Conservation (phyloP, 805 yeast genomes). For the Candida alai region DNA sequence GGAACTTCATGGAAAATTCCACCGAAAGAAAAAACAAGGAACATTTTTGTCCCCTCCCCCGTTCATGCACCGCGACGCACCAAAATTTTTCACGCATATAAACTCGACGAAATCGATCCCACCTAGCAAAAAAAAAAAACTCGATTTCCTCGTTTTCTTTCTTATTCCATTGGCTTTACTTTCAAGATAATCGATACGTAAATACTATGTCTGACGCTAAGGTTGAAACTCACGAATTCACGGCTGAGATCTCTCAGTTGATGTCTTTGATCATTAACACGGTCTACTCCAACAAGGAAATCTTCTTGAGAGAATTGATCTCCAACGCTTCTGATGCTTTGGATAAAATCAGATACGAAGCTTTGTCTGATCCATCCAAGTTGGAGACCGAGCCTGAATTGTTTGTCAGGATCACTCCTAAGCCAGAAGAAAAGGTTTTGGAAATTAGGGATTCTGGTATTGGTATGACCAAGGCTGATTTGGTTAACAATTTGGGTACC, state of each 20-base stretch:
- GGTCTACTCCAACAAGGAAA: slow-evolving; percentile 98
- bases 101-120: too few relatives aligned
- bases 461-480: slow-evolving; percentile 99
- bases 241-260: slow-evolving; percentile 99
- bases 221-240: slow-evolving; percentile 90
- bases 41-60: too few relatives aligned
- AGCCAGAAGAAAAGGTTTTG: slow-evolving; percentile 87
- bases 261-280: slow-evolving; percentile 99
- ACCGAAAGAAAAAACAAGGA: slow-evolving; percentile 1
- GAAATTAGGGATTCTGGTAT: slow-evolving; percentile 99
- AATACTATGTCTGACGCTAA: slow-evolving; percentile 46
- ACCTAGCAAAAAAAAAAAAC: too few relatives aligned
- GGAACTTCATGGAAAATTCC: slow-evolving; percentile 33
- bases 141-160: slow-evolving; percentile 6
- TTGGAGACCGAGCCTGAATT: slow-evolving; percentile 94
- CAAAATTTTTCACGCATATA: too few relatives aligned
- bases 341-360: slow-evolving; percentile 97
- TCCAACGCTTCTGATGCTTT: slow-evolving; percentile 99
- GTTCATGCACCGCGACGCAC: too few relatives aligned
- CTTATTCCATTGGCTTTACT: slow-evolving; percentile 1
- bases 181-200: slow-evolving; percentile 1
- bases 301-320: slow-evolving; percentile 96
- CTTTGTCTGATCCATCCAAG: slow-evolving; percentile 85
- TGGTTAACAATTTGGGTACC: slow-evolving; percentile 98
- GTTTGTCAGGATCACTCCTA: slow-evolving; percentile 96